phyloP scores from a whole-genome alignment of 2,329 filamentous ascomycete genomes.

The Pochonia chlamydosporia region DNA sequence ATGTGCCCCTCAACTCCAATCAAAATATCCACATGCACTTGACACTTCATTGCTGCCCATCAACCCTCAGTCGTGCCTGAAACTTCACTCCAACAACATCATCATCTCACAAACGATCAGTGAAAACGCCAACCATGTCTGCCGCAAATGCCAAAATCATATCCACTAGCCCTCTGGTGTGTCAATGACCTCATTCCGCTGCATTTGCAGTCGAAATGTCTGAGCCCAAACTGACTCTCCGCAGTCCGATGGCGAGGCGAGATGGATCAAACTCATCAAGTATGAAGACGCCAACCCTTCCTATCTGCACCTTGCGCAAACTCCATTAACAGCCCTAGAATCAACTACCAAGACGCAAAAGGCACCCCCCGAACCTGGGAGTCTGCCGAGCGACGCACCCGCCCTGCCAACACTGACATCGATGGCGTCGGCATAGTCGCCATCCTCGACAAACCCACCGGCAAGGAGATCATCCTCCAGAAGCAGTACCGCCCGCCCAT shows the following conservation, averaged over 20 bases:
- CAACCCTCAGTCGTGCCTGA: no score
- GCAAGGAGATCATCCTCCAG: slow-evolving; percentile 55
- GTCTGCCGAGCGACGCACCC: slow-evolving; percentile 64
- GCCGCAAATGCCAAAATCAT: slow-evolving; percentile 35
- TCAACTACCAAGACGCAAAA: slow-evolving; percentile 59
- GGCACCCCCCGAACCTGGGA: slow-evolving; percentile 62
- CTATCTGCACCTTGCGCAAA: slow-evolving; percentile 4
- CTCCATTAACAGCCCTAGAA: slow-evolving; percentile 29
- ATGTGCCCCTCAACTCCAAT: no score
- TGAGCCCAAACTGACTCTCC: neutral
- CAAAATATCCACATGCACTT: no score
- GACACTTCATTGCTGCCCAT: no score
- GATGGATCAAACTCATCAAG: slow-evolving; percentile 56
- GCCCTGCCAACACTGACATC: slow-evolving; percentile 54
- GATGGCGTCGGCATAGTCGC: slow-evolving; percentile 72
- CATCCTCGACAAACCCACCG: slow-evolving; percentile 51
- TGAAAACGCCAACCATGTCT: slow-evolving; percentile 28
- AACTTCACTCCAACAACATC: neutral
- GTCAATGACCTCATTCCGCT: slow-evolving; percentile 7
- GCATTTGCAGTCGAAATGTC: neutral
- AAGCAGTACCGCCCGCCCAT: slow-evolving; percentile 63
- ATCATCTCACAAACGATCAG: neutral
- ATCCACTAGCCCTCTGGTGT: slow-evolving; percentile 39
- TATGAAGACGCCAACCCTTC: slow-evolving; percentile 20
- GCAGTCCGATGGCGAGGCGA: slow-evolving; percentile 46